Base-by-base conservation (phyloP, 768 basidiomycete species). In the Mrakia gelida region DNA sequence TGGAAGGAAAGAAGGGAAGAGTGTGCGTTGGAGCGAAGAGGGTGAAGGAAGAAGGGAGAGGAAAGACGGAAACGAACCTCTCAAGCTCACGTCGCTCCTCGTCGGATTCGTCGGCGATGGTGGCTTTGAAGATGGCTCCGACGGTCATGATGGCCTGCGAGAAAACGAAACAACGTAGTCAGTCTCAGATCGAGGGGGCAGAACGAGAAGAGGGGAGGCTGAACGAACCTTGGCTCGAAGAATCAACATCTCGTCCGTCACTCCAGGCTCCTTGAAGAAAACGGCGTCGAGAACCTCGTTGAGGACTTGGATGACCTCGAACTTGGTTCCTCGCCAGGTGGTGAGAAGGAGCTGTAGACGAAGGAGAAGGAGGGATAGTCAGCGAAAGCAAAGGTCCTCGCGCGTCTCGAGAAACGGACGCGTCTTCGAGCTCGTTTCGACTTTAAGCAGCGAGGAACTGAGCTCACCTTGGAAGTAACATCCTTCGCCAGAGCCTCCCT, bases 251-350 rank as follows among this genome's bases (percentile, higher is more conserved):
- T 86, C 83, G 30, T 98, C 95, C 0, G 91, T 86, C 41, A 89
- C 88, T 15, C 89, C 89, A 41, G 89, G 89, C 75, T 95, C 94
- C 84, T 91, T 92, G 79, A 98, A 87, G 13, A 79, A 71, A 8
- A 94, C 94, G 77, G 90, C 89, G 76, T 96, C 94, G 65, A 92
- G 89, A 38, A 92, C 92, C 87, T 91, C 82, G 4, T 43, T 49
- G n/a, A 79, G 78, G n/a, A 79, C 78, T 81, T 94, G 92, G 30
- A 92, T 89, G 61, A 98, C 94, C 85, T 99, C 97, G 82, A 98
- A 90, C 73, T 95, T 90, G 4, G 95, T 96, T 21, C 96, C 97
- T 77, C 95, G 90, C 97, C 97, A 99, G 34, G 96, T 96, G 9
- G 95, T 96, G 41, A 98, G 90, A 86, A 98, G 89, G 83, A 97